These are phyloP conservation scores for Teratosphaeria destructans DNA, from an alignment of 2,329 filamentous ascomycete genomes.

Conservation along the genomic window DNA sequence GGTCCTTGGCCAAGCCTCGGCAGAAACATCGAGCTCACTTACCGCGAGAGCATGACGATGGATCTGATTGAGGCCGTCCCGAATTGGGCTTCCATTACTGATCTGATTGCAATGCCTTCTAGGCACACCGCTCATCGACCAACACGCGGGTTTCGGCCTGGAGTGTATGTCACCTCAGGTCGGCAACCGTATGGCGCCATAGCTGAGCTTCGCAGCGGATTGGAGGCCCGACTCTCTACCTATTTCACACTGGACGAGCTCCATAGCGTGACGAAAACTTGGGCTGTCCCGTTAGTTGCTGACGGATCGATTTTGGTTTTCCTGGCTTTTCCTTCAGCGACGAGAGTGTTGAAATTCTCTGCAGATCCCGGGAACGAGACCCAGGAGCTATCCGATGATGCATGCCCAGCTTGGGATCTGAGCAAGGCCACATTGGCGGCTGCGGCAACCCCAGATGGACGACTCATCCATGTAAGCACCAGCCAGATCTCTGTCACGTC, in stretches of 20 bases:
- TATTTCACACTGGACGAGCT: conserved; percentile 17
- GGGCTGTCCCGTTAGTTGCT: conserved; percentile 25
- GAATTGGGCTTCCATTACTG: conserved; percentile 47
- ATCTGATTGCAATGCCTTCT: conserved; percentile 30
- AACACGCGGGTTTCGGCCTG: not conserved
- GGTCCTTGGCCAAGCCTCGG: conserved; percentile 15
- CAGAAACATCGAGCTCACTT: conserved; percentile 27
- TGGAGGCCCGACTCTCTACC: conserved; percentile 27
- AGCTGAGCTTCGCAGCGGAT: conserved; percentile 33
- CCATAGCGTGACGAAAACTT: conserved; percentile 24
- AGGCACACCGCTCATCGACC: conserved; percentile 11
- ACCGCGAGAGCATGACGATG: conserved; percentile 35
- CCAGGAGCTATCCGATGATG: conserved; percentile 7
- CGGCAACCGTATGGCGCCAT: conserved; percentile 33
- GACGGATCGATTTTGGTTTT: conserved; percentile 26
- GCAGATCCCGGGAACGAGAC: conserved; percentile 10
- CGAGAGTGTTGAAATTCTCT: conserved; percentile 10
- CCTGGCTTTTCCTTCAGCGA: conserved; percentile 24
- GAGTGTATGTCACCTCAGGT: conserved; percentile 31
- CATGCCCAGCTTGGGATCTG: conserved; percentile 14
- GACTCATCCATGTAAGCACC: conserved; percentile 22
- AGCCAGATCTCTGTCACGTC: conserved; percentile 12
- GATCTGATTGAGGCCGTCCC: conserved; percentile 51
- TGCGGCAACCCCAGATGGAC: conserved; percentile 9
- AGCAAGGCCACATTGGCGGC: conserved; percentile 17